Conservation (phyloP, 2,329 filamentous ascomycete species). For the Hymenotorrendiella dingleyae region DNA sequence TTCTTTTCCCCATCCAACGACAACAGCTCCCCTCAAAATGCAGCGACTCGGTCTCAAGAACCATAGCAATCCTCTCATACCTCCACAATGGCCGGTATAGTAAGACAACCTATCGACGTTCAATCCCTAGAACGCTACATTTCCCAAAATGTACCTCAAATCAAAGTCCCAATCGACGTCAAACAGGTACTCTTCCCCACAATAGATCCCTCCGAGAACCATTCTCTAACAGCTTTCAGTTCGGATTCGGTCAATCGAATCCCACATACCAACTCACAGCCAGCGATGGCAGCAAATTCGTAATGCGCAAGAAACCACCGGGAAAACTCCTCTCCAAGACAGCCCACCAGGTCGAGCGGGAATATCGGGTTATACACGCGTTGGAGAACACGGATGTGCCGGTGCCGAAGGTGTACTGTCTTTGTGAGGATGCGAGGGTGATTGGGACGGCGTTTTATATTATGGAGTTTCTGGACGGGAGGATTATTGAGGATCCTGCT, state of each 20-base stretch:
- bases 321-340: constrained; percentile 88
- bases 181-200: constrained; percentile 63
- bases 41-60: not conserved
- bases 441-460: constrained; percentile 94
- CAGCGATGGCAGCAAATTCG: constrained; percentile 64
- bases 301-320: constrained; percentile 97
- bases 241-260: constrained; percentile 95
- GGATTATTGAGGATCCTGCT: constrained; percentile 84
- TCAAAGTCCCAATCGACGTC: constrained; percentile 75
- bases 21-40: constrained; percentile 8
- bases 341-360: constrained; percentile 93
- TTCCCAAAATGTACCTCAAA: constrained; percentile 68
- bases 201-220: not conserved
- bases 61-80: not conserved
- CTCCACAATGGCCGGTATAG: constrained; percentile 67
- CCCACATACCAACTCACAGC: constrained; percentile 90
- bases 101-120: constrained; percentile 87
- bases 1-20: constrained; percentile 2
- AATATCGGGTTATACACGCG: constrained; percentile 85
- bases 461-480: constrained; percentile 91
- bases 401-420: constrained; percentile 73
- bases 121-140: constrained; percentile 75
- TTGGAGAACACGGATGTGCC: constrained; percentile 75
- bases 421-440: constrained; percentile 76
- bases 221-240: constrained; percentile 45